Conservation (phyloP, 495 filamentous ascomycete genomes). For the Amniculicola lignicola region DNA sequence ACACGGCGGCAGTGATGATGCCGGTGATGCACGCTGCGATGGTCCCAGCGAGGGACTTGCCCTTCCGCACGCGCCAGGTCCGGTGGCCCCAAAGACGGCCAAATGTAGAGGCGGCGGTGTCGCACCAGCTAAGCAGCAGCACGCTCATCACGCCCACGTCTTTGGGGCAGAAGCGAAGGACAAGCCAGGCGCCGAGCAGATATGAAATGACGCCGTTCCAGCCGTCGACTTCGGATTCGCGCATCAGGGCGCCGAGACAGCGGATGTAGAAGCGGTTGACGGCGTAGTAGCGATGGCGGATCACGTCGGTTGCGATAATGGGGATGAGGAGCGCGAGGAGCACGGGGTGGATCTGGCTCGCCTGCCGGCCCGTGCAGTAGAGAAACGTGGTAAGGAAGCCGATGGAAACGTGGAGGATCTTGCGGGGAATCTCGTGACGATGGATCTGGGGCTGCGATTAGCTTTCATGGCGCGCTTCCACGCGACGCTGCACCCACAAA, state of each 20-base stretch:
- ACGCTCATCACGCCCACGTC: constrained; percentile 89
- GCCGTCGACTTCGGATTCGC: constrained; percentile 85
- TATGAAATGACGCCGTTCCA: constrained; percentile 99
- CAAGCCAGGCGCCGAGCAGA: constrained; percentile 81
- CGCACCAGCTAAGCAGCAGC: constrained; percentile 92
- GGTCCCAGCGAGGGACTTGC: constrained; percentile 89
- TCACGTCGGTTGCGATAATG: constrained; percentile 74
- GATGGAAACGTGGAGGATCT: constrained; percentile 84
- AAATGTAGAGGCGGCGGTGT: constrained; percentile 92
- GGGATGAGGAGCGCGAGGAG: constrained; percentile 83
- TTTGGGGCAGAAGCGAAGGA: constrained; percentile 84
- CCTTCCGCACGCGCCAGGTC: constrained; percentile 75
- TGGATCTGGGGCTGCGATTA: constrained; percentile 49
- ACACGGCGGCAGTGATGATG: constrained; percentile 71
- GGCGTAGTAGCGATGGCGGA: constrained; percentile 73
- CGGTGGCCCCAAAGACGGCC: constrained; percentile 83
- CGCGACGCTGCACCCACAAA: constrained; percentile 49
- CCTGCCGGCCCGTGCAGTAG: constrained; percentile 73
- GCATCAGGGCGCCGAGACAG: constrained; percentile 85
- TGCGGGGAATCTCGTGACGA: constrained; percentile 73
- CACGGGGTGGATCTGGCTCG: constrained; percentile 71
- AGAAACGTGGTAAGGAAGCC: constrained; percentile 85
- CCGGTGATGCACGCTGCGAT: constrained; percentile 79
- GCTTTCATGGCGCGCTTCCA: background rate
- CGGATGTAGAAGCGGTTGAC: constrained; percentile 88